Base-by-base conservation (phyloP, 768 basidiomycete species). In the Baorangia bicolor region DNA sequence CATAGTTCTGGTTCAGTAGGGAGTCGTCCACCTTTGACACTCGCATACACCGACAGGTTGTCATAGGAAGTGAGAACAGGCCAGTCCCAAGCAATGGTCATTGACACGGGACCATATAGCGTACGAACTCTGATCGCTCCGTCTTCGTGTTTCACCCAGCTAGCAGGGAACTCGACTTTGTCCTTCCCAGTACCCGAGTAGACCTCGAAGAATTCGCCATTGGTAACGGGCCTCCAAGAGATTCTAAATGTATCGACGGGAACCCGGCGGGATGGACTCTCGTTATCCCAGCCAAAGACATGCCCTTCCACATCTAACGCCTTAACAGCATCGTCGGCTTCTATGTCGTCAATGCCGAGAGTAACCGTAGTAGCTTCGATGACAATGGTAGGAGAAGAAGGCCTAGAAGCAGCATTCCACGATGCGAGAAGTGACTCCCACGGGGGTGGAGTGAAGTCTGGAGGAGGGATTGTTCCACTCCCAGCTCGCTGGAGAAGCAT, bases 251-350 rank as follows among this genome's bases (percentile, higher is more conserved):
- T 56, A 38, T 73, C 76, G 31, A 97, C 85, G 0, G 78, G 60
- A n/a, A 87, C 82, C 14, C 64, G 67, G 23, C 86, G 75, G 59
- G 76, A 75, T 2, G 94, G 92, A 61, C 86, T 78, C 73, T 99
- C 97, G 63, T 93, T 94, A 69, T 99, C 97, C 97, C 96, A 94
- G 0, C 94, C 94, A 70, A 91, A 93, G 53, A 87, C 83, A 64
- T 95, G 87, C 9, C 72, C 73, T 18, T 72, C 68, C 41, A 81
- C 69, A 23, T 81, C 77, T 0, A 69, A 64, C 3, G 72, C 64
- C 18, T 71, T 67, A 3, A 59, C 57, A 0, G 58, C 61, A 66
- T 98, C 94, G 8, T 89, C 82, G 0, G 68, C 73, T 70, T 98
- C 96, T 27, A 67, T 57, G 64, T 99, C 96, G 60, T 96, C 81